These are phyloP conservation scores for Brassica nigra DNA, from an alignment of 345 rosid species.

Conservation along the genomic window DNA sequence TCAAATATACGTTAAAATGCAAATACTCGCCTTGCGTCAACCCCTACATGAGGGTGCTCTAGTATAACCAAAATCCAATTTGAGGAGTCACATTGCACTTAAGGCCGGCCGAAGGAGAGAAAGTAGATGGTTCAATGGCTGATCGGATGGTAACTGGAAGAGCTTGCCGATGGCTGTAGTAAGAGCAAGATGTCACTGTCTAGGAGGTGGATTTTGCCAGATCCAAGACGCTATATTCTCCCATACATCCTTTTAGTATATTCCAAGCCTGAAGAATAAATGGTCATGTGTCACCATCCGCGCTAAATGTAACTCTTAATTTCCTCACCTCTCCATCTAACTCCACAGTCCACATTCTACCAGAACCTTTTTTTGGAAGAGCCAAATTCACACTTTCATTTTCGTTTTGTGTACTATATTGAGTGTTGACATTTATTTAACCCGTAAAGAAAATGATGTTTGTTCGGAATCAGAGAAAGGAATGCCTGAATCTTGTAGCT, in stretches of 20 bases:
- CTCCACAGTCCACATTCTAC: no score
- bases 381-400: neutral
- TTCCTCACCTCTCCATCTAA: neutral
- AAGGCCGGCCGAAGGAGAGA: no score
- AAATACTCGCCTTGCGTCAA: no score
- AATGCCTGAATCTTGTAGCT: constrained; percentile 18
- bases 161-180: neutral
- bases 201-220: neutral
- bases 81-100: no score
- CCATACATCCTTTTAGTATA: neutral
- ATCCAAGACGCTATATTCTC: neutral
- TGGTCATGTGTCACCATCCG: constrained; percentile 26
- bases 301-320: constrained; percentile 1
- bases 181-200: neutral
- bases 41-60: no score
- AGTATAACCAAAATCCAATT: no score
- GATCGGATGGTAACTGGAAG: neutral
- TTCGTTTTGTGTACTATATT: neutral
- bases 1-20: no score
- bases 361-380: neutral
- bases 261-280: neutral
- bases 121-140: no score
- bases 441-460: neutral
- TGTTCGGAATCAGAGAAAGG: neutral
- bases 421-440: neutral